Percentiles rank a stretch among this genome's conserved stretches.
phyloP scores from a whole-genome alignment of 179 eudicot genomes.

The Heliamphora pulchella region DNA sequence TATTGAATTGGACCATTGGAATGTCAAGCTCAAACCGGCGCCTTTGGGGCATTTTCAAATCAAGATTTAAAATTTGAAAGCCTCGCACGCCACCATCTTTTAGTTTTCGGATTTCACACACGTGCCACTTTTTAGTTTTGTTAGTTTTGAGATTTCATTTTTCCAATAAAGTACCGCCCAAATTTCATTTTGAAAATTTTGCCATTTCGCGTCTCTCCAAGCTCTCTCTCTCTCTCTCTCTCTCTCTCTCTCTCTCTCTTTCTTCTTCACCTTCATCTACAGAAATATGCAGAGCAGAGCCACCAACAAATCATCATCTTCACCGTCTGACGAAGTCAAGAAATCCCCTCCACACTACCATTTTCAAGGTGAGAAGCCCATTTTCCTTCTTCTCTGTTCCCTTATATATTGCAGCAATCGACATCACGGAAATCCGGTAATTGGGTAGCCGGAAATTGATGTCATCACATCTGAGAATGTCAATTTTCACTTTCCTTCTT shows the following conservation, averaged over 20 bases:
- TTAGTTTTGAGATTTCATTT: constrained; percentile 8
- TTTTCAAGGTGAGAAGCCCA: constrained; percentile 11
- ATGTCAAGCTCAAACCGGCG: too few species aligned
- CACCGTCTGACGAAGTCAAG: background rate
- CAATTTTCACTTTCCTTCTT: background rate
- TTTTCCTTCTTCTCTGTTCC: background rate
- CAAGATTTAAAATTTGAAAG: too few species aligned
- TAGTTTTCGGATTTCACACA: background rate
- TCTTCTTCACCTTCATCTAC: constrained; percentile 12
- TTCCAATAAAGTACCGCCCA: constrained; percentile 26
- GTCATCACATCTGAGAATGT: too few species aligned
- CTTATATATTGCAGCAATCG: background rate
- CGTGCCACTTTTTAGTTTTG: background rate
- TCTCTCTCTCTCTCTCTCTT: constrained; percentile 1
- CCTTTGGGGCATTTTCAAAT: too few species aligned
- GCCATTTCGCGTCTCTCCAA: constrained; percentile 5
- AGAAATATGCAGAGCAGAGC: constrained; percentile 5
- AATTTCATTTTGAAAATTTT: constrained; percentile 27
- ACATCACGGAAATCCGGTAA: too few species aligned
- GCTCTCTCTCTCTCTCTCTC: background rate
- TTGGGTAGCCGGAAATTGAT: background rate
- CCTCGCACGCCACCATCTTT: too few species aligned
- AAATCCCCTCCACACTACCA: background rate
- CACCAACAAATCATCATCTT: constrained; percentile 3
- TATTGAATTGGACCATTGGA: too few species aligned